Evolutionary conservation across 2,329 filamentous ascomycete genomes (phyloP), one percentile per base, ranked within the genome.

Genomic region (Fusarium sp.): DNA sequence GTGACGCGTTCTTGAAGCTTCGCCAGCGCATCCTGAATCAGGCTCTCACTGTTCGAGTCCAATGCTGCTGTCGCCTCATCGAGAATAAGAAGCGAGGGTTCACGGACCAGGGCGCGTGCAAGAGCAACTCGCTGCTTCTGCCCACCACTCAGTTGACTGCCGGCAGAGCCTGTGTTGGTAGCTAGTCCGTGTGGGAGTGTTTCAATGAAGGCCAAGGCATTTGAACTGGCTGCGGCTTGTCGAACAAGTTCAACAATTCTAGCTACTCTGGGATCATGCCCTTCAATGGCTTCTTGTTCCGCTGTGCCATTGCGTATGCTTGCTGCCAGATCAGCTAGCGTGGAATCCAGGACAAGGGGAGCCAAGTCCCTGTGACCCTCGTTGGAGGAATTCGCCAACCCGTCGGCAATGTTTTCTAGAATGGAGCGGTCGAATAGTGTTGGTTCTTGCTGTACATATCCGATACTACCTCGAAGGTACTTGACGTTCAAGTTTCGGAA

Each of bases 21-120:
- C 79, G 69, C 79, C 16, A 89, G 81, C 4, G 83, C 84, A 14
- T 72, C 76, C 73, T 89, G 87, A 52, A 91, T 89, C 5, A 85
- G 83, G 48, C 82, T 83, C 76, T 91, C 90, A 56, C 85, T 89
- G 3, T 84, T 83, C 8, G 88, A 89, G 77, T 91, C 89, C 1
- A 92, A 83, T 1, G 89, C 85, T 1, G 88, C 86, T 2, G 89
- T 92, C 3, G 89, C 89, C 76, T 92, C 90, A 52, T 92, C 90
- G 3, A 91, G 82, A 14, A 92, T 83, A 2, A 91, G 81, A 7
- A 92, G 86, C 43, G 83, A 83, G 2, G 89, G 89, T 45, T 90
- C 83, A 7, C 86, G 83, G 30, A 91, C 85, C 5, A 92, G 81
- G 27, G 87, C 87, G 18, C 89, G 82, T 1, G 89, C 89, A 10